Conservation (phyloP, 768 basidiomycete genomes). For the Lactifluus piperatus region DNA sequence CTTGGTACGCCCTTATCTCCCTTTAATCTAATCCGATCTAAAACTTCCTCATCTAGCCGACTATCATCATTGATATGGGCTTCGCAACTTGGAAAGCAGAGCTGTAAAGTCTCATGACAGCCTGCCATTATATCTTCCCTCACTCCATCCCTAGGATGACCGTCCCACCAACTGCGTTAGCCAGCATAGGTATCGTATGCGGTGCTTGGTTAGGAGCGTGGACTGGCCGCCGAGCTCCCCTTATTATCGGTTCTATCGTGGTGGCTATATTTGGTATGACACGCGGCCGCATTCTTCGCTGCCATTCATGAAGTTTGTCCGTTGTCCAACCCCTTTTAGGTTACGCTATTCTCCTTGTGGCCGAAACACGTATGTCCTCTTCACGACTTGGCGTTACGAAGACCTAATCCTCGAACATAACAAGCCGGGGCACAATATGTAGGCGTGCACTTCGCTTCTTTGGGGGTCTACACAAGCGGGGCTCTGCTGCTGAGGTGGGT, state of each 20-base stretch:
- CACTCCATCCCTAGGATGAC: slow-evolving; percentile 34
- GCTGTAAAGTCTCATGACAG: slow-evolving; percentile 31
- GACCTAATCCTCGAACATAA: neutral
- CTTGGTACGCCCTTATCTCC: slow-evolving; percentile 30
- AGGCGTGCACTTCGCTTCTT: slow-evolving; percentile 46
- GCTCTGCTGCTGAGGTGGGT: slow-evolving; percentile 44
- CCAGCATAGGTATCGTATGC: slow-evolving; percentile 39
- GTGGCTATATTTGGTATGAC: slow-evolving; percentile 45
- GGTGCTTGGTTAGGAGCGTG: slow-evolving; percentile 46
- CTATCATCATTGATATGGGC: slow-evolving; percentile 50
- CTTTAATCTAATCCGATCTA: neutral
- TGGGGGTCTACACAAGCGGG: slow-evolving; percentile 50
- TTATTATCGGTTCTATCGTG: slow-evolving; percentile 42
- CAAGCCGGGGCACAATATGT: slow-evolving; percentile 47
- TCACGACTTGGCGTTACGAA: too few relatives aligned
- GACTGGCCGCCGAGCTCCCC: slow-evolving; percentile 37
- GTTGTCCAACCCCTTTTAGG: too few relatives aligned
- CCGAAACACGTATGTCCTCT: too few relatives aligned
- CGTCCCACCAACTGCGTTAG: slow-evolving; percentile 48
- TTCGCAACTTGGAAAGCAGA: slow-evolving; percentile 54
- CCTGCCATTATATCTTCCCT: neutral
- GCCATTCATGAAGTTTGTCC: too few relatives aligned
- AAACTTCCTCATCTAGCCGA: slow-evolving; percentile 34
- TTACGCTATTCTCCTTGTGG: too few relatives aligned
- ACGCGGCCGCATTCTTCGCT: too few relatives aligned